Base-by-base conservation (phyloP, 2,329 filamentous ascomycete genomes). In the Aquanectria penicillioides region DNA sequence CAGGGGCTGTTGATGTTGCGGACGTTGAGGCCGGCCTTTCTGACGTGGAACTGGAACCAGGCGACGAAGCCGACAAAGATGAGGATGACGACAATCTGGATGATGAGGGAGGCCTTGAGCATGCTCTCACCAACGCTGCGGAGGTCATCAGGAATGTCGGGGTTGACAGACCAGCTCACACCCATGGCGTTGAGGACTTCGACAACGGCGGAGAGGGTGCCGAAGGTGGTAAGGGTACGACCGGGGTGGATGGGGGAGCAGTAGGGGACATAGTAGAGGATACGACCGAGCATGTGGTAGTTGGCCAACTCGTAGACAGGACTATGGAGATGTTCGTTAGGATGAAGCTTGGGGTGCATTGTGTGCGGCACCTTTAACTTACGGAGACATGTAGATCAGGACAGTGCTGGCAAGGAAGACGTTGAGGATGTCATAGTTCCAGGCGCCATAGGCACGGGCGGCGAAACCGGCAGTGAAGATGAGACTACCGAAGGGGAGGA, bases 271-370 rank as follows among this genome's bases (percentile, higher is more conserved):
- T 65, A 83, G 71, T 83, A 83, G 13, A 89, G 76, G 10, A 86
- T 76, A 3, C 85, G 80, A 3, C 81, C 82, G 29, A 89, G 80
- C 52, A 87, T 79, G 64, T 86, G 81, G 71, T 88, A 88, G 69
- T 88, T 86, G 44, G 82, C 79, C 3, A 85, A 77, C 37, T 85
- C 84, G 49, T 86, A 80, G 3, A 87, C 75, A 1, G 86, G 85
- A 18, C 81, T 81, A 48, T 11, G 9, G 6, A n/a, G n/a, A 26
- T 33, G n/a, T n/a, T n/a, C 15, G 17, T 47, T 6, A 22, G 34
- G 17, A 13, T n/a, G n/a, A n/a, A n/a, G n/a, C n/a, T n/a, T n/a
- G 18, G 6, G 12, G 3, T 25, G 6, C n/a, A 36, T 22, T 4
- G 12, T 5, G 28, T 7, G 6, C 31, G 8, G 5, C 5, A 9